These are phyloP conservation scores for Stemphylium beticola DNA, from an alignment of 2,329 filamentous ascomycete genomes.

Conservation along the genomic window DNA sequence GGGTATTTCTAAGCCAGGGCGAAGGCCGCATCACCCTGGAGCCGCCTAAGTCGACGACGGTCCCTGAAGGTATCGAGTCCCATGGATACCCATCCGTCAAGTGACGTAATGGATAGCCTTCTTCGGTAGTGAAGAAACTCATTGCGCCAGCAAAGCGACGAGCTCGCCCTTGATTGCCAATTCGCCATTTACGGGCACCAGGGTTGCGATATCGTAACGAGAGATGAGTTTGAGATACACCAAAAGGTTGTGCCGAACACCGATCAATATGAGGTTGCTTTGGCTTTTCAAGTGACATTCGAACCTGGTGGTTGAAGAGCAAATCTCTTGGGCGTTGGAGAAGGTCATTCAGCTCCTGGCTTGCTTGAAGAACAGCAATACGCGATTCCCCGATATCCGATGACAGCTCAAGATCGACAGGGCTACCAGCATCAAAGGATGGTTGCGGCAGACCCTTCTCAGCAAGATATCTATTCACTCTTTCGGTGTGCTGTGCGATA, in stretches of 20 bases:
- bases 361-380: constrained; percentile 9
- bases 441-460: constrained; percentile 9
- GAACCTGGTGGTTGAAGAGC: constrained; percentile 11
- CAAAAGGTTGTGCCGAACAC: neutral
- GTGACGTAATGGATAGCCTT: neutral
- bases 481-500: constrained; percentile 8
- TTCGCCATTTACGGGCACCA: constrained; percentile 1
- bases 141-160: constrained; percentile 19
- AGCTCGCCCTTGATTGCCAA: constrained; percentile 1
- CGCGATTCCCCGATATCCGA: constrained; percentile 10
- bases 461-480: constrained; percentile 8
- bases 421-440: constrained; percentile 9
- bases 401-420: constrained; percentile 5
- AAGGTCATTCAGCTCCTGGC: constrained; percentile 15
- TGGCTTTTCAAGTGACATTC: neutral
- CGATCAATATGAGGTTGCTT: neutral
- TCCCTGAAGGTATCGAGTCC: constrained; percentile 12
- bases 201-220: constrained; percentile 1
- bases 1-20: constrained; percentile 20
- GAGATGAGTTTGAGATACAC: neutral
- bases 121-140: constrained; percentile 14
- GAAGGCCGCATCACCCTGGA: constrained; percentile 20
- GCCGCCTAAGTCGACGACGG: constrained; percentile 29
- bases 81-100: constrained; percentile 6
- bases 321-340: constrained; percentile 9